These are phyloP conservation scores for Cercospora sojina DNA, from an alignment of 2,329 filamentous ascomycete species.

Conservation along the genomic window DNA sequence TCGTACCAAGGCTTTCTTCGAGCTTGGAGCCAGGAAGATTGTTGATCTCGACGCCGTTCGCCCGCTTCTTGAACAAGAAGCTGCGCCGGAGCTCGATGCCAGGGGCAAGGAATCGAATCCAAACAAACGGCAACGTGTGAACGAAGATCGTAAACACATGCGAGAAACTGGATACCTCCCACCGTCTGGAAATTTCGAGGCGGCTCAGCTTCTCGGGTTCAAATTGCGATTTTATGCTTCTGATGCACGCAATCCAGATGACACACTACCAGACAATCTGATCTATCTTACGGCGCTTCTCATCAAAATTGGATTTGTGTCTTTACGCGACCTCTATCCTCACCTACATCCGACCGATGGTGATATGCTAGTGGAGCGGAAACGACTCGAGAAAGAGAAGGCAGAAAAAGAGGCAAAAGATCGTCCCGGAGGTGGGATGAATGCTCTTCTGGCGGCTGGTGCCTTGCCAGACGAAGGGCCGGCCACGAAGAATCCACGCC, in stretches of 20 bases:
- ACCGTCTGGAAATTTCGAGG: slow-evolving; percentile 82
- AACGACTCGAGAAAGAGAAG: slow-evolving; percentile 70
- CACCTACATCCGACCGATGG: slow-evolving; percentile 86
- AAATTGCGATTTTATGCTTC: slow-evolving; percentile 95
- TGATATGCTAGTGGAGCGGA: slow-evolving; percentile 72
- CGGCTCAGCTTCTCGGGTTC: slow-evolving; percentile 92
- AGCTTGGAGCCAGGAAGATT: slow-evolving; percentile 72
- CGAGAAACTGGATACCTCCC: slow-evolving; percentile 76
- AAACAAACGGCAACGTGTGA: slow-evolving; percentile 49
- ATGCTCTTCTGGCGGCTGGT: slow-evolving; percentile 83
- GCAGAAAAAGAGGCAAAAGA: slow-evolving; percentile 72
- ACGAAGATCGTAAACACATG: slow-evolving; percentile 71
- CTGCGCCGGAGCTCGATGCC: slow-evolving; percentile 36
- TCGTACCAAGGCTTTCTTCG: slow-evolving; percentile 83
- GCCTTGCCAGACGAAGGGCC: slow-evolving; percentile 80
- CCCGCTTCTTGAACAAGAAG: slow-evolving; percentile 33
- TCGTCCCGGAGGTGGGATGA: slow-evolving; percentile 68
- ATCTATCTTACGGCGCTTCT: slow-evolving; percentile 88
- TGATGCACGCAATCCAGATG: slow-evolving; percentile 68
- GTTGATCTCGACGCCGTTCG: slow-evolving; percentile 54
- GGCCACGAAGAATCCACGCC: slow-evolving; percentile 44
- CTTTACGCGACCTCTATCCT: slow-evolving; percentile 82
- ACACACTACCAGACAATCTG: slow-evolving; percentile 84
- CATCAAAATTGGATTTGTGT: slow-evolving; percentile 97
- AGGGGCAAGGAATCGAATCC: slow-evolving; percentile 41